A percentile compares a stretch with the other conserved stretches of the same genome.
These are phyloP conservation scores for Chalaropsis thielavioides DNA, from an alignment of 2,329 filamentous ascomycete genomes.

Conservation along the genomic window DNA sequence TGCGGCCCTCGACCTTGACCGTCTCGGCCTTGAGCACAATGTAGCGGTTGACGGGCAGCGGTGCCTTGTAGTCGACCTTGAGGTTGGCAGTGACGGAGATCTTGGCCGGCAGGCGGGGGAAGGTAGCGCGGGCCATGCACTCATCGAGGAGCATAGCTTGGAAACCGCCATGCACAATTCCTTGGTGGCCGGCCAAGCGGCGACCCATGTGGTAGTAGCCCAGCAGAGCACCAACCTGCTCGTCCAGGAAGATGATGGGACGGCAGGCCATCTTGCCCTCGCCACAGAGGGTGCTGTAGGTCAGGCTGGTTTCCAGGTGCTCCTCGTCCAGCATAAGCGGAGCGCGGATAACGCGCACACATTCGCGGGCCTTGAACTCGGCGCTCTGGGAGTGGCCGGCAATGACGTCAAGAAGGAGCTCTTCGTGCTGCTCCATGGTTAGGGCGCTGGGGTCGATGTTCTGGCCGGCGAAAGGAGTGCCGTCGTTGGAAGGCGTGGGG, in stretches of 20 bases:
- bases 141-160: conserved; percentile 90
- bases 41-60: conserved; percentile 59
- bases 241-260: conserved; percentile 17
- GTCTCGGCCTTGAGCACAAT: conserved; percentile 69
- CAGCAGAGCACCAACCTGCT: conserved; percentile 15
- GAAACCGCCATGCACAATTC: conserved; percentile 79
- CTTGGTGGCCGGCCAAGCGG: conserved; percentile 76
- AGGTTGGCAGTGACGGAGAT: conserved; percentile 77
- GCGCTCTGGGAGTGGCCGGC: conserved; percentile 8
- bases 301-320: conserved; percentile 15
- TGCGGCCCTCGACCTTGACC: conserved; percentile 74
- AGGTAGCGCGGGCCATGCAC: conserved; percentile 74
- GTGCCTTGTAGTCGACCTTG: conserved; percentile 67
- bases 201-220: conserved; percentile 38
- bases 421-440: conserved; percentile 12
- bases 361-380: conserved; percentile 14
- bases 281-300: conserved; percentile 13
- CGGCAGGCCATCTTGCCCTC: conserved; percentile 16
- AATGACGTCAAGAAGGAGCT: conserved; percentile 17
- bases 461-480: conserved; percentile 11
- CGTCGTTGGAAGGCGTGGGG: conserved; percentile 5
- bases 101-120: conserved; percentile 73
- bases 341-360: conserved; percentile 16
- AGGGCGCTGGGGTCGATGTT: conserved; percentile 9
- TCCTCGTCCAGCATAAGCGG: conserved; percentile 17